Conservation (phyloP, 1,139 yeast species). For the Eremothecium cymbalariae region DNA sequence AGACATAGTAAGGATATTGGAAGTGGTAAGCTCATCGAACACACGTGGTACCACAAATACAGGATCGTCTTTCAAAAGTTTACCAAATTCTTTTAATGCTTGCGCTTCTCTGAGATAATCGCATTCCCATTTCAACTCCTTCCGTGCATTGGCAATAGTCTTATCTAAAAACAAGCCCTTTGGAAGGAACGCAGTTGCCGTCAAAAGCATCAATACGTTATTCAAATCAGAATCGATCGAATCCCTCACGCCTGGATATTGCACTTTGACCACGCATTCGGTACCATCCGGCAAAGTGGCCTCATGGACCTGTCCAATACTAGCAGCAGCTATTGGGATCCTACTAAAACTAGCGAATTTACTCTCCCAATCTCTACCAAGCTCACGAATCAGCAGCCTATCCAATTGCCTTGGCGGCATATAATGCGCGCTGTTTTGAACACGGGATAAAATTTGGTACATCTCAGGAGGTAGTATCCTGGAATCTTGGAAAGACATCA, state of each 20-base stretch:
- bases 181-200: slow-evolving; percentile 83
- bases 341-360: slow-evolving; percentile 72
- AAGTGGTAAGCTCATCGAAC: slow-evolving; percentile 67
- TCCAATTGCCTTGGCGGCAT: slow-evolving; percentile 93
- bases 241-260: slow-evolving; percentile 95
- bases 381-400: slow-evolving; percentile 59
- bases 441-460: slow-evolving; percentile 69
- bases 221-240: slow-evolving; percentile 91
- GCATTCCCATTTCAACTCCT: slow-evolving; percentile 95
- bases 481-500: slow-evolving; percentile 88
- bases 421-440: slow-evolving; percentile 91
- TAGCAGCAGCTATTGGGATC: slow-evolving; percentile 93
- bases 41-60: slow-evolving; percentile 78
- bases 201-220: slow-evolving; percentile 67
- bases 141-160: slow-evolving; percentile 87
- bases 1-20: slow-evolving; percentile 85
- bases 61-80: slow-evolving; percentile 53
- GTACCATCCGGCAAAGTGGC: slow-evolving; percentile 58
- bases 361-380: slow-evolving; percentile 72
- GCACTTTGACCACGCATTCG: slow-evolving; percentile 91
- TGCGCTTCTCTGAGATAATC: slow-evolving; percentile 88
- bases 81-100: slow-evolving; percentile 61
- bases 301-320: slow-evolving; percentile 91
- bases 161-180: slow-evolving; percentile 87
- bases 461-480: slow-evolving; percentile 77